Evolutionary conservation across 768 basidiomycete genomes (phyloP), one percentile per base, ranked within the genome.

Genomic region (Termitomyces titanicus): DNA sequence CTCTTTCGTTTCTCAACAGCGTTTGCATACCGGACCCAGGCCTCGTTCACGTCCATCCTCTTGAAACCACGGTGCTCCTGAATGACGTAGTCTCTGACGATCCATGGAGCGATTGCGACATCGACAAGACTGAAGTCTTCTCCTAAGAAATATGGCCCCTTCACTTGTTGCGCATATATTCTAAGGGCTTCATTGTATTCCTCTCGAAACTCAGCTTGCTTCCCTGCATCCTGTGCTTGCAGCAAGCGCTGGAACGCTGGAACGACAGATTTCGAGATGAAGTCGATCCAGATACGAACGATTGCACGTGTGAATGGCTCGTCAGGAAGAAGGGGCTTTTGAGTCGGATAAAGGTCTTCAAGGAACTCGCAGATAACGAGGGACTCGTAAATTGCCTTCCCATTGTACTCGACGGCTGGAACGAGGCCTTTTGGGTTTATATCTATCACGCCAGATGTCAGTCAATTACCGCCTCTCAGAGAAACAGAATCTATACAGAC

Each of bases 391-490:
- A 89, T 64, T 1, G 83, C 80, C 53, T 75, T 78, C 53, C 80
- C 79, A 50, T 80, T 78, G 64, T 84, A 73, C 47, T 74, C 73
- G 11, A 75, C 63, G 1, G 74, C 76, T 0, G 87, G 86, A 11
- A 89, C 86, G 42, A 88, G 77, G 5, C 88, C 87, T 61, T 83
- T 85, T 0, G 88, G 86, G 56, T 86, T 87, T 61, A 89, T 77
- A 33, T 73, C 74, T 73, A 63, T 45, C 31, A 63, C 56, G 29
- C 27, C 49, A 22, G n/a, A n/a, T n/a, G 29, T 56, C 43, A 61
- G 51, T n/a, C 3, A 22, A 10, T 11, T n/a, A 35, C 38, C 13
- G 39, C 15, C 2, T 12, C 29, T 12, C n/a, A n/a, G n/a, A n/a
- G 33, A 24, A 2, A 37, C 18, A 0, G 13, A 29, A 34, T 20